Percentiles rank a stretch among this genome's conserved stretches.
Conservation (phyloP, 1,284 basidiomycete species). For the Vanrija sp. region DNA sequence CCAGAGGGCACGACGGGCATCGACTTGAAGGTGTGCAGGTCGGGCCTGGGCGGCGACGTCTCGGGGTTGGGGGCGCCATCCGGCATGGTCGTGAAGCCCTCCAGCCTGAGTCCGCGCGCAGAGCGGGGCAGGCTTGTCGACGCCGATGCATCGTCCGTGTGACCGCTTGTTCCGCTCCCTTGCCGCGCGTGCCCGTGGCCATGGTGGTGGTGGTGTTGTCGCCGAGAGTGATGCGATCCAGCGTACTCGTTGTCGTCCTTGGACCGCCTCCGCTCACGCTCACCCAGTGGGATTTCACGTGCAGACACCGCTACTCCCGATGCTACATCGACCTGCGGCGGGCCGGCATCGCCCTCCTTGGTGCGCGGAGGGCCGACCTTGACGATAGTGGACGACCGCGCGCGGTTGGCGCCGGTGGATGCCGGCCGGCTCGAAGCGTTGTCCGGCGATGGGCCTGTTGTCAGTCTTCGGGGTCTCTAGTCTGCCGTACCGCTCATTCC, state of each 20-base stretch:
- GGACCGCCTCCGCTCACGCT: too few species aligned
- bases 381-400: constrained; percentile 37
- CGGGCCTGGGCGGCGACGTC: constrained; percentile 3
- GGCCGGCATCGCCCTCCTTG: not conserved
- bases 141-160: too few species aligned
- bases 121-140: not conserved
- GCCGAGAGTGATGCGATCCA: constrained; percentile 15
- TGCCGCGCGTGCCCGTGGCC: constrained; percentile 5
- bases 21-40: constrained; percentile 17
- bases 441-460: too few species aligned
- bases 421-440: too few species aligned
- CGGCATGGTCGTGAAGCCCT: constrained; percentile 11
- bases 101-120: constrained; percentile 1
- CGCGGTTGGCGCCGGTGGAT: constrained; percentile 3
- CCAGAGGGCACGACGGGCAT: constrained; percentile 7
- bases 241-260: constrained; percentile 17
- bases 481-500: too few species aligned
- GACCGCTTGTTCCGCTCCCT: constrained; percentile 10
- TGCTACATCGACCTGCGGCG: not conserved
- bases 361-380: constrained; percentile 21
- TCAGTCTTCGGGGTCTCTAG: too few species aligned
- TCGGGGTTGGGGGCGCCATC: not conserved
- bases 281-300: too few species aligned
- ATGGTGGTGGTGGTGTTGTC: not conserved
- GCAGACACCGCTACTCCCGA: not conserved